phyloP scores from a whole-genome alignment of 2,329 filamentous ascomycete genomes.

The Alternaria dauci region DNA sequence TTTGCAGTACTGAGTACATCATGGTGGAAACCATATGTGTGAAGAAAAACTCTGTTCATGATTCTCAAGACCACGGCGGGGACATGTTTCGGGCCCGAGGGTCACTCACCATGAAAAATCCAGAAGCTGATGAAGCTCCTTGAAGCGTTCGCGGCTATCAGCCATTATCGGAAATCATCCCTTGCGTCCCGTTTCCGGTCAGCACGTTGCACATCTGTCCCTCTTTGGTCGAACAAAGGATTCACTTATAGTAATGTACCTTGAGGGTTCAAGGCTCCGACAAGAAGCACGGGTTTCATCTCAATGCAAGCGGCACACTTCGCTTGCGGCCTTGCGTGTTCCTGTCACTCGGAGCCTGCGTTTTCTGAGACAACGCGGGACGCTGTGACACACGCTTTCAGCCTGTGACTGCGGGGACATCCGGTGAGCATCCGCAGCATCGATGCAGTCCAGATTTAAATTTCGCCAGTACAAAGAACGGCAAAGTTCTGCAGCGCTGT shows the following conservation, averaged over 20 bases:
- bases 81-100: slow-evolving; percentile 5
- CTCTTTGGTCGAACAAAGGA: slow-evolving; percentile 12
- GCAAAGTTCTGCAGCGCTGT: slow-evolving; percentile 1
- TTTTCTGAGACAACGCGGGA: slow-evolving; percentile 19
- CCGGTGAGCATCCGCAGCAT: slow-evolving; percentile 9
- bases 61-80: slow-evolving; percentile 2
- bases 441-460: slow-evolving; percentile 2
- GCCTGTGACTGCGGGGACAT: slow-evolving; percentile 15
- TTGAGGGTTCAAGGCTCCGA: slow-evolving; percentile 6
- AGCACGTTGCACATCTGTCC: slow-evolving; percentile 14
- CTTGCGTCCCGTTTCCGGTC: slow-evolving; percentile 8
- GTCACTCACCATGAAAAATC: slow-evolving; percentile 18
- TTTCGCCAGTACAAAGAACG: background rate
- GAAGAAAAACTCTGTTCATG: slow-evolving; percentile 10
- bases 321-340: slow-evolving; percentile 12
- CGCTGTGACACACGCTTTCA: slow-evolving; percentile 15
- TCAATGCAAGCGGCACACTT: slow-evolving; percentile 6
- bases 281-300: slow-evolving; percentile 15
- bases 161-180: slow-evolving; percentile 1
- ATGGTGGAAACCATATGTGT: slow-evolving; percentile 3
- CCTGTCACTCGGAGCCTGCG: slow-evolving; percentile 5
- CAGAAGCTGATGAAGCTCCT: slow-evolving; percentile 1
- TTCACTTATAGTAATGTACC: slow-evolving; percentile 16
- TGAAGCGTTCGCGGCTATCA: slow-evolving; percentile 7
- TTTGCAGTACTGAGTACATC: slow-evolving; percentile 12